Evolutionary conservation across 441 rosid species (phyloP).

Genomic region (Cnidoscolus chayamansa): DNA sequence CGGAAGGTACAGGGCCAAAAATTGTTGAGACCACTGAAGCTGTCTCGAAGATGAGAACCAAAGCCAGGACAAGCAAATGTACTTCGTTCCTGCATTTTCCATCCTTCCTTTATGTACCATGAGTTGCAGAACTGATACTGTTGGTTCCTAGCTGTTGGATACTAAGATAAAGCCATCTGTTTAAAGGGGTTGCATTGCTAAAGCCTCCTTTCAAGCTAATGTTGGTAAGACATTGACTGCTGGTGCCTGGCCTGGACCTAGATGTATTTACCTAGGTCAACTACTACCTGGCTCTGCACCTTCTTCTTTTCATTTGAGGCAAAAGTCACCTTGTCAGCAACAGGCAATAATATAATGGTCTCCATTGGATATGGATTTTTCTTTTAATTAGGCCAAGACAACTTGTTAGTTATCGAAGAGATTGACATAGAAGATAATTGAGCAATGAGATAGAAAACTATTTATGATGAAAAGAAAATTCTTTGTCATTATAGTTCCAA

Average conservation of each 20-base stretch:
- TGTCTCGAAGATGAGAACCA: conserved; percentile 46
- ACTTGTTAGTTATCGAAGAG: not conserved
- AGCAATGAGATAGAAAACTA: not conserved
- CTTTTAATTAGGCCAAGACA: not conserved
- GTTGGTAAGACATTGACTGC: conserved; percentile 49
- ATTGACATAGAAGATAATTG: not conserved
- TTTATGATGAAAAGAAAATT: not conserved
- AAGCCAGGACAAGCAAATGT: conserved; percentile 33
- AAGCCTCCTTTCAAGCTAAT: conserved; percentile 67
- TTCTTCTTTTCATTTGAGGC: conserved; percentile 65
- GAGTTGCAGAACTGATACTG: conserved; percentile 42
- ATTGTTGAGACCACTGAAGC: conserved; percentile 65
- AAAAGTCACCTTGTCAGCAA: conserved; percentile 14
- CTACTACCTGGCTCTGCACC: conserved; percentile 46
- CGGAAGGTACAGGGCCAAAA: conserved; percentile 70
- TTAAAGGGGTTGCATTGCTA: conserved; percentile 43
- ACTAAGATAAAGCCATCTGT: conserved; percentile 48
- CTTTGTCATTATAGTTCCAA: conserved; percentile 19
- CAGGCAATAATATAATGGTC: conserved; percentile 3
- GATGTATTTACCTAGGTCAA: conserved; percentile 47
- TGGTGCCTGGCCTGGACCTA: conserved; percentile 56
- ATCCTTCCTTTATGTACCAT: conserved; percentile 54
- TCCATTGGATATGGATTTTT: not conserved
- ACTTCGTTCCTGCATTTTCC: conserved; percentile 37
- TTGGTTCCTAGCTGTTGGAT: conserved; percentile 44